Evolutionary conservation across 441 rosid species (phyloP).

Genomic region (Rhodomyrtus psidioides): DNA sequence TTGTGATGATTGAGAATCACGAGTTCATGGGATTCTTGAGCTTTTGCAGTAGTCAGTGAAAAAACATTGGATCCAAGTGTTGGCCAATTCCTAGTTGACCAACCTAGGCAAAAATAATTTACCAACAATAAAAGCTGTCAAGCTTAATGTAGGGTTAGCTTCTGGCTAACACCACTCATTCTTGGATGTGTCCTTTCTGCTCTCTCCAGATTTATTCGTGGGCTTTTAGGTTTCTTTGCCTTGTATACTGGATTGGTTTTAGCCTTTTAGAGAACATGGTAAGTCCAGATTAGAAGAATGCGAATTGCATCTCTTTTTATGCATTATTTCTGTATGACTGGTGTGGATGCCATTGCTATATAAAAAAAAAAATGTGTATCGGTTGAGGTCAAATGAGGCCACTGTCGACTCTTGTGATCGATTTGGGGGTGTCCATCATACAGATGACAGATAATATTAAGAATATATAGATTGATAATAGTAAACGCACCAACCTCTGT

Average conservation of each 20-base stretch:
- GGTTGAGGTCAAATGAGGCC: not conserved
- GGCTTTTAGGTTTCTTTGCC: not conserved
- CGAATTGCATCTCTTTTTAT: not conserved
- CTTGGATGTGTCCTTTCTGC: not conserved
- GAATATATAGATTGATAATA: not conserved
- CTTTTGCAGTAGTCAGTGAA: constrained; percentile 2
- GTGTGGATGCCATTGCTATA: not conserved
- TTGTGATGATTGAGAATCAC: not conserved
- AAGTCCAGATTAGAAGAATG: not conserved
- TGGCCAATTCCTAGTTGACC: constrained; percentile 1
- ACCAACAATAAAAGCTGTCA: not conserved
- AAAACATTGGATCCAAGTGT: not conserved
- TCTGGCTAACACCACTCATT: not conserved
- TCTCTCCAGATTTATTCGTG: not conserved
- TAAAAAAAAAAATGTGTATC: not conserved
- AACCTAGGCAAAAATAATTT: not conserved
- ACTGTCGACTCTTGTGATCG: not conserved
- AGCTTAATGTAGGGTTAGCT: not conserved
- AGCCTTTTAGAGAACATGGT: not conserved
- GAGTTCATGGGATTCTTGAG: constrained; percentile 8
- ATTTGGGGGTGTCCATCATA: not conserved
- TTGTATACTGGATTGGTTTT: not conserved
- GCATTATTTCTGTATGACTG: not conserved
- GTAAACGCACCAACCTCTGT: not conserved
- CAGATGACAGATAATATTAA: not conserved